phyloP scores from a whole-genome alignment of 2,329 filamentous ascomycete genomes.

The Penicillium sp. region DNA sequence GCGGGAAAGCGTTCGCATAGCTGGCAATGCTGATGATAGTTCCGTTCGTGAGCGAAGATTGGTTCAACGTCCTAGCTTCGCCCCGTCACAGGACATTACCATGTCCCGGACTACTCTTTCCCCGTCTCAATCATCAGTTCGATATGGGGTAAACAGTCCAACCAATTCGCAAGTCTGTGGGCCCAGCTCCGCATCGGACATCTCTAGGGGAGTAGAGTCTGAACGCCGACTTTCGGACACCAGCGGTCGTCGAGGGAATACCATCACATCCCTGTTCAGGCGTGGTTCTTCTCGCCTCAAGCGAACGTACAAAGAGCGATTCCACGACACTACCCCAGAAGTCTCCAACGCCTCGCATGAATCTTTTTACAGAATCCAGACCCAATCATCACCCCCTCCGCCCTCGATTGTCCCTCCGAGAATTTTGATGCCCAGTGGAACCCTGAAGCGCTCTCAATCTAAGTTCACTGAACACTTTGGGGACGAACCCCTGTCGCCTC shows the following conservation, averaged over 20 bases:
- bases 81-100: slow-evolving; percentile 34
- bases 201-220: slow-evolving; percentile 53
- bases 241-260: slow-evolving; percentile 44
- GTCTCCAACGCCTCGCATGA: slow-evolving; percentile 90
- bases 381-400: slow-evolving; percentile 46
- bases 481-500: slow-evolving; percentile 80
- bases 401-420: slow-evolving; percentile 37
- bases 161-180: slow-evolving; percentile 55
- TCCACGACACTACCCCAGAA: slow-evolving; percentile 63
- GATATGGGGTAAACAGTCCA: slow-evolving; percentile 48
- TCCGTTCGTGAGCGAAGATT: slow-evolving; percentile 32
- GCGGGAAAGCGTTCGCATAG: slow-evolving; percentile 31
- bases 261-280: slow-evolving; percentile 74
- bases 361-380: slow-evolving; percentile 65
- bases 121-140: slow-evolving; percentile 44
- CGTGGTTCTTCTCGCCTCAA: slow-evolving; percentile 58
- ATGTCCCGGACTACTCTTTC: slow-evolving; percentile 35
- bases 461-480: slow-evolving; percentile 91
- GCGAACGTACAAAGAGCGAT: slow-evolving; percentile 52
- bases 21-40: slow-evolving; percentile 36
- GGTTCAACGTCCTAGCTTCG: slow-evolving; percentile 31
- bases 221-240: slow-evolving; percentile 57
- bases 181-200: slow-evolving; percentile 51
- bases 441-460: slow-evolving; percentile 78
- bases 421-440: slow-evolving; percentile 50